Evolutionary conservation across 495 filamentous ascomycete species (phyloP).

Genomic region (Neohortaea acidophila): DNA sequence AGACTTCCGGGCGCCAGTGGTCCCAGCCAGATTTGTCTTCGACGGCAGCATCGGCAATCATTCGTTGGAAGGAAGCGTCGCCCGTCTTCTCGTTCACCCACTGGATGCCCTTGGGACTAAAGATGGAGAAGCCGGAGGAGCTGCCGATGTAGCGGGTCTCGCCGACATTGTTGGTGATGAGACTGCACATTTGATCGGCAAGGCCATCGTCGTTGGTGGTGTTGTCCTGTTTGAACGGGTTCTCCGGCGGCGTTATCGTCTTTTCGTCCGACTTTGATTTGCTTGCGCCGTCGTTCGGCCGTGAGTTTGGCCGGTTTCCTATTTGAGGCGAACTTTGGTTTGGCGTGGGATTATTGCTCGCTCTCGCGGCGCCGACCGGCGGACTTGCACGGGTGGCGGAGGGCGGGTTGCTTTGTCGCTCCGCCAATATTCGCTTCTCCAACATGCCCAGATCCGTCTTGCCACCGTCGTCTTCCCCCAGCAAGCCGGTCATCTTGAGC

Average conservation of each 20-base stretch:
- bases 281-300: neutral
- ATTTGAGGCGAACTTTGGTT: neutral
- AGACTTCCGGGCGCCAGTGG: slow-evolving; percentile 92
- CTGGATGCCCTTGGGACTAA: slow-evolving; percentile 92
- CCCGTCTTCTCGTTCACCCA: slow-evolving; percentile 99
- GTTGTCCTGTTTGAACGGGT: slow-evolving; percentile 5
- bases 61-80: slow-evolving; percentile 83
- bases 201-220: slow-evolving; percentile 69
- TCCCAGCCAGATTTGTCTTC: slow-evolving; percentile 79
- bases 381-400: slow-evolving; percentile 8
- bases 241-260: neutral
- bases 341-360: slow-evolving; percentile 5
- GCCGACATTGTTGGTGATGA: slow-evolving; percentile 93
- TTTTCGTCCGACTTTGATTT: neutral
- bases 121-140: slow-evolving; percentile 95
- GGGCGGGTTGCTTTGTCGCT: slow-evolving; percentile 36
- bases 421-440: slow-evolving; percentile 66
- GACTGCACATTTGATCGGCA: slow-evolving; percentile 97
- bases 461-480: slow-evolving; percentile 76
- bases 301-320: neutral
- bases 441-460: slow-evolving; percentile 77
- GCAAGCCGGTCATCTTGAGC: slow-evolving; percentile 68
- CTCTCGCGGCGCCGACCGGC: slow-evolving; percentile 26
- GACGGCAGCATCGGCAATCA: slow-evolving; percentile 68
- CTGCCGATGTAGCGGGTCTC: slow-evolving; percentile 96